A percentile compares a stretch with the other conserved stretches of the same genome.
phyloP scores from a whole-genome alignment of 352 stramenopile species.

The Lagenidium giganteum region DNA sequence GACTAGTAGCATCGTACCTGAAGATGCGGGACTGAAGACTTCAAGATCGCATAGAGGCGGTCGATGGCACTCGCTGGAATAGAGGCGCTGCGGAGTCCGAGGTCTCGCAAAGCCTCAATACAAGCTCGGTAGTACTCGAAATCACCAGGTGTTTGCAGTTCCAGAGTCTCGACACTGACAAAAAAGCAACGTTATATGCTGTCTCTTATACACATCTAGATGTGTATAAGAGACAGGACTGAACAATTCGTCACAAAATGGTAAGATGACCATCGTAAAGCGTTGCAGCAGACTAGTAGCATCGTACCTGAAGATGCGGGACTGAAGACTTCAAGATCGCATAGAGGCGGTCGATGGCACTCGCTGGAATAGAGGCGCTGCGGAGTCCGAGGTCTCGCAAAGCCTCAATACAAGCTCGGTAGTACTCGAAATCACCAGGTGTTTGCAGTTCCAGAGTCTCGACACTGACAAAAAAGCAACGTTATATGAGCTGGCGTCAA shows the following conservation, averaged over 20 bases:
- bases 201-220: no score
- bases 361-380: slow-evolving; percentile 20
- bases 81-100: slow-evolving; percentile 30
- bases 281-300: no score
- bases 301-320: slow-evolving; percentile 47
- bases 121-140: slow-evolving; percentile 52
- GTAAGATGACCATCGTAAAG: no score
- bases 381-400: slow-evolving; percentile 49
- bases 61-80: slow-evolving; percentile 23
- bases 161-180: slow-evolving; percentile 28
- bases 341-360: slow-evolving; percentile 27
- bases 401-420: slow-evolving; percentile 39
- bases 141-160: slow-evolving; percentile 29
- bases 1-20: slow-evolving; percentile 34
- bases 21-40: slow-evolving; percentile 47
- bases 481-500: neutral
- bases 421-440: slow-evolving; percentile 54
- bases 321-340: slow-evolving; percentile 36
- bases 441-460: slow-evolving; percentile 22
- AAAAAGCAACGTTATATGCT: neutral
- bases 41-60: slow-evolving; percentile 26
- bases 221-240: no score
- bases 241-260: slow-evolving; percentile 2
- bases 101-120: slow-evolving; percentile 55
- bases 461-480: slow-evolving; percentile 22